Conservation (phyloP, 2,329 filamentous ascomycete genomes). For the Aspergillus brasiliensis region DNA sequence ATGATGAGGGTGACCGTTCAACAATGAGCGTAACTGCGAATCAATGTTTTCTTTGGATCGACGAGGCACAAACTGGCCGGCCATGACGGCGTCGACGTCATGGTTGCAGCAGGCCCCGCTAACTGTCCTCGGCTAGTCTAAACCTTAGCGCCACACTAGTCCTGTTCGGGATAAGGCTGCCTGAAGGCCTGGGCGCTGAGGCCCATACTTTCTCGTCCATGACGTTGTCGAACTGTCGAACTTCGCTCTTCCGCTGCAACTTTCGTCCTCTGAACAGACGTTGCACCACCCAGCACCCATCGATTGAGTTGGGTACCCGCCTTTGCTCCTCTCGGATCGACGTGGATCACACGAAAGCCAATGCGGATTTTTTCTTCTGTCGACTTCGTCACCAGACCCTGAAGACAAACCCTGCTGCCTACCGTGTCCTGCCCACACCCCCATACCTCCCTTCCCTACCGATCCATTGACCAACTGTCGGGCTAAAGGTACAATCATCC, state of each 20-base stretch:
- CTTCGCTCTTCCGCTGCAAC: conserved; percentile 10
- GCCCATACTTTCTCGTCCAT: conserved; percentile 23
- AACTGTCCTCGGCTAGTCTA: conserved; percentile 26
- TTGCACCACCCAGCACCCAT: conserved; percentile 28
- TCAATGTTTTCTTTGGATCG: conserved; percentile 7
- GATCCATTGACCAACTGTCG: not conserved
- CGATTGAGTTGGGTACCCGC: conserved; percentile 13
- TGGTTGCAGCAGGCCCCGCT: conserved; percentile 29
- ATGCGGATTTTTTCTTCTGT: conserved; percentile 22
- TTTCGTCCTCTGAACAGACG: conserved; percentile 19
- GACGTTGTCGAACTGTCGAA: conserved; percentile 35
- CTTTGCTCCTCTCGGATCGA: conserved; percentile 19
- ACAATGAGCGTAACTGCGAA: not conserved
- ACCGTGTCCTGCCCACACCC: no score
- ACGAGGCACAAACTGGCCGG: conserved; percentile 1
- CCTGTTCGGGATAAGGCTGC: conserved; percentile 15
- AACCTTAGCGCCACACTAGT: conserved; percentile 19
- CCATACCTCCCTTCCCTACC: not conserved
- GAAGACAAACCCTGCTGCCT: conserved; percentile 1
- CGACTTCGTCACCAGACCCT: conserved; percentile 4
- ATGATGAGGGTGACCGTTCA: conserved; percentile 18
- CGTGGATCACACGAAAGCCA: conserved; percentile 20
- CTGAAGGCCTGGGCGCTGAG: conserved; percentile 20
- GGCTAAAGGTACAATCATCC: not conserved
- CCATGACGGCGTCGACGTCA: conserved; percentile 37